Base-by-base conservation (phyloP, 306 rosid genomes). In the Geum urbanum region DNA sequence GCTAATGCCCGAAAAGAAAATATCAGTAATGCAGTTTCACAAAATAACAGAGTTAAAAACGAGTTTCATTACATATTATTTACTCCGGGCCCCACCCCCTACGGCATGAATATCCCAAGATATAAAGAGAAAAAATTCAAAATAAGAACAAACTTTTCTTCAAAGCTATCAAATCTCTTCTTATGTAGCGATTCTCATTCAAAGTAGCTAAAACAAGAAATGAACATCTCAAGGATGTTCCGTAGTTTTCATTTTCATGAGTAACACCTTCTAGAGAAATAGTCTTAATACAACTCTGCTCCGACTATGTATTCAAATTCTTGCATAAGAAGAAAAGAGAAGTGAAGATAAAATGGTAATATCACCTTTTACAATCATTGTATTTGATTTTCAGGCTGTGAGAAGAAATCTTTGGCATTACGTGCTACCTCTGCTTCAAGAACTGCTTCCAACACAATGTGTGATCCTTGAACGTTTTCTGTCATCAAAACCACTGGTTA, bases 351-450 rank as follows among this genome's bases (percentile, higher is more conserved):
- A 20, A 62, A 50, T 4, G 15, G 41, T 14, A 22, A 32, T 22
- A 5, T 72, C 46, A 78, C 78, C 82, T 66, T 51, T 19, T 53
- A 0, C 10, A 18, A 59, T 78, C 53, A 39, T 40, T 59, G 71
- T 61, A 73, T 69, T 78, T 88, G 86, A 69, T 74, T 90, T 77
- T 85, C 83, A 58, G 89, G 94, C 52, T 78, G 84, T 16, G 91
- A 87, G 83, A 90, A 85, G 86, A 90, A 90, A 52, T 90, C 87
- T 81, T 94, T 90, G 72, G 97, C 95, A 2, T 71, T 90, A 67
- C 54, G 88, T 61, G 97, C 96, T 51, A 92, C 91, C 75, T 90
- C 96, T 79, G 98, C 90, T 86, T 89, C 97, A 78, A 90, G 51
- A 45, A 88, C 70, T 48, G 97, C 98, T 84, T 90, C 97, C 72